These are phyloP conservation scores for Hymenoscyphus fructigenus DNA, from an alignment of 2,329 filamentous ascomycete genomes.

Conservation along the genomic window DNA sequence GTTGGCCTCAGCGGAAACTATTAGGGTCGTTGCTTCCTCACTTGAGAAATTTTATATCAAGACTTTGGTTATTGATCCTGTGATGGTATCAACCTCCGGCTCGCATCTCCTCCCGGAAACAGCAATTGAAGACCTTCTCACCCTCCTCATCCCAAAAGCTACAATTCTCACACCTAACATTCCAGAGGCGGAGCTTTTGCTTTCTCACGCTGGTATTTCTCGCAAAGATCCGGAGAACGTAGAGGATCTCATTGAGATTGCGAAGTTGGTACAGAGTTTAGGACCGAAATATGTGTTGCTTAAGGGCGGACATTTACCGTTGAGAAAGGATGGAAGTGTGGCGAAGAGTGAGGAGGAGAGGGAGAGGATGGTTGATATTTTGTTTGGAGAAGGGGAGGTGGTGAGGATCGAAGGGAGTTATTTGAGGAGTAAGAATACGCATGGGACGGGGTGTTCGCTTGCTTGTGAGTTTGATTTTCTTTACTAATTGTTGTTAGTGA, in stretches of 20 bases:
- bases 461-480: conserved; percentile 64
- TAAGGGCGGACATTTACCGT: conserved; percentile 88
- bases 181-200: conserved; percentile 68
- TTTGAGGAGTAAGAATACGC: conserved; percentile 75
- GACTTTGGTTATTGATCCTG: conserved; percentile 71
- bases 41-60: conserved; percentile 57
- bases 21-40: conserved; percentile 65
- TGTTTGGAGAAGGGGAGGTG: conserved; percentile 61
- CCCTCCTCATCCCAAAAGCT: conserved; percentile 61
- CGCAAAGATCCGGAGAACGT: conserved; percentile 51
- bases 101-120: conserved; percentile 63
- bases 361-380: conserved; percentile 71
- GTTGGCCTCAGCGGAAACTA: conserved; percentile 72
- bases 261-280: conserved; percentile 61
- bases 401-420: conserved; percentile 69
- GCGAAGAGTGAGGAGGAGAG: conserved; percentile 60
- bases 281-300: conserved; percentile 80
- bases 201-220: conserved; percentile 50
- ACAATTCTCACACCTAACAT: conserved; percentile 76
- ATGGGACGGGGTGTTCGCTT: conserved; percentile 92
- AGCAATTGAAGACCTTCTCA: conserved; percentile 61
- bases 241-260: conserved; percentile 67
- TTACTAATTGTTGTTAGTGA: background rate
- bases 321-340: conserved; percentile 61
- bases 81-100: conserved; percentile 89